Evolutionary conservation across 176 grass and related monocot species (phyloP).

Genomic region (Aegilops bicornis): DNA sequence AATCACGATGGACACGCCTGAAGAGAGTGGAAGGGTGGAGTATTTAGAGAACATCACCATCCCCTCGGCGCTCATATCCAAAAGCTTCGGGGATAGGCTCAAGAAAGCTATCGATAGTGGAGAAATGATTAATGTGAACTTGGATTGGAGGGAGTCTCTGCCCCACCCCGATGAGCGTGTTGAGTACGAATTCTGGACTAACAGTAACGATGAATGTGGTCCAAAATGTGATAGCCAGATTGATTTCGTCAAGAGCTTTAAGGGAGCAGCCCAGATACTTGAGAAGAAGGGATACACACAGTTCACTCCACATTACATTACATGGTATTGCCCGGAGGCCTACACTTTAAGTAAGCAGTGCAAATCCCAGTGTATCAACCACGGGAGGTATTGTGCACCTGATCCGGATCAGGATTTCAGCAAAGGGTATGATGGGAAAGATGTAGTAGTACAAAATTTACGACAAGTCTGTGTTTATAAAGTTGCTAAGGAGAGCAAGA

Average conservation of each 20-base stretch:
- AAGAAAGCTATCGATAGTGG: conserved; percentile 61
- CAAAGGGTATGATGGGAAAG: conserved; percentile 83
- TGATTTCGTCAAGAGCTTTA: conserved; percentile 78
- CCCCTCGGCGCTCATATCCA: conserved; percentile 67
- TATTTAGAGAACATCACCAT: conserved; percentile 74
- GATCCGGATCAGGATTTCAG: conserved; percentile 82
- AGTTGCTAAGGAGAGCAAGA: conserved; percentile 55
- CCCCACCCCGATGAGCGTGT: conserved; percentile 73
- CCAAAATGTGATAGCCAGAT: conserved; percentile 75
- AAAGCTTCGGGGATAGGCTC: conserved; percentile 60
- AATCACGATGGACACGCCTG: conserved; percentile 74
- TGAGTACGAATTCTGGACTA: conserved; percentile 83
- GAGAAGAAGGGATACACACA: conserved; percentile 78
- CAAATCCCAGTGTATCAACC: conserved; percentile 84
- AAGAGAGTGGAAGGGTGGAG: conserved; percentile 43
- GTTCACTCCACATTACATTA: conserved; percentile 84
- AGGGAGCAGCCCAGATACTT: conserved; percentile 64
- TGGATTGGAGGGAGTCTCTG: conserved; percentile 76
- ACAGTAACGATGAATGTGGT: conserved; percentile 78
- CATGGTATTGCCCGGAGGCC: conserved; percentile 76
- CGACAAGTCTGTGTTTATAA: conserved; percentile 62
- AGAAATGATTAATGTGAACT: conserved; percentile 75
- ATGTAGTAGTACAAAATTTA: conserved; percentile 76
- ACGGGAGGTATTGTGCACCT: conserved; percentile 75
- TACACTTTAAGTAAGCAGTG: conserved; percentile 73